Evolutionary conservation across 2,329 filamentous ascomycete genomes (phyloP), one percentile per base, ranked within the genome.

Genomic region (Rhinocladiella similis): DNA sequence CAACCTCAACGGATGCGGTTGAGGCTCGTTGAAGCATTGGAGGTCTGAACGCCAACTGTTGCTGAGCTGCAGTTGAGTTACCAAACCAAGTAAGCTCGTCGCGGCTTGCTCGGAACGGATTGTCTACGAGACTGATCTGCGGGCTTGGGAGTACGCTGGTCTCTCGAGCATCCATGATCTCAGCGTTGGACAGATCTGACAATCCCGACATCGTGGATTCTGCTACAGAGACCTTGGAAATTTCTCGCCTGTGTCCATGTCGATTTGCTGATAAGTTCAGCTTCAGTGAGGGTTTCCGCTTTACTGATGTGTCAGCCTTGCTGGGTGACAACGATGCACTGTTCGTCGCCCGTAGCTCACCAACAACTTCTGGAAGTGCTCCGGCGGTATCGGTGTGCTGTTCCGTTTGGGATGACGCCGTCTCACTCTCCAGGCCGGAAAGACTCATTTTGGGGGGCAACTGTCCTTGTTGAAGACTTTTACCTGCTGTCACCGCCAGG

Each of bases 1-100:
- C 57, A 41, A 67, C 55, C 46, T 67, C 66, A 41, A 65, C 59
- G 27, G 66, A 68, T n/a, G 65, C 63, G 18, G 61, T 64, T 2
- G 67, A 66, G 10, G 60, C 57, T 41, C 63, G 52, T 33, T 66
- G 63, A 12, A 66, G 42, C 48, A 63, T 56, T 12, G 60, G 57
- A 13, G 63, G 62, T 45, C 43, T 58, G 27, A 42, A 27, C 39
- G 50, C 29, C 29, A 57, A 49, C 29, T 56, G 49, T 12, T 46
- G 46, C 38, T 61, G 42, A 39, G 54, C 51, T 19, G 52, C 47
- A 18, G 48, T 52, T 35, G 56, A 7, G 22, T 47, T 51, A 4
- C 54, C 54, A 39, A 56, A 57, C 57, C 60, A 64, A 19, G 55
- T 54, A 22, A 61, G 49, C 25, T 60, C 58, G 47, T 59, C 54